Conservation (phyloP, 2,329 filamentous ascomycete genomes). For the Clarireedia paspali region DNA sequence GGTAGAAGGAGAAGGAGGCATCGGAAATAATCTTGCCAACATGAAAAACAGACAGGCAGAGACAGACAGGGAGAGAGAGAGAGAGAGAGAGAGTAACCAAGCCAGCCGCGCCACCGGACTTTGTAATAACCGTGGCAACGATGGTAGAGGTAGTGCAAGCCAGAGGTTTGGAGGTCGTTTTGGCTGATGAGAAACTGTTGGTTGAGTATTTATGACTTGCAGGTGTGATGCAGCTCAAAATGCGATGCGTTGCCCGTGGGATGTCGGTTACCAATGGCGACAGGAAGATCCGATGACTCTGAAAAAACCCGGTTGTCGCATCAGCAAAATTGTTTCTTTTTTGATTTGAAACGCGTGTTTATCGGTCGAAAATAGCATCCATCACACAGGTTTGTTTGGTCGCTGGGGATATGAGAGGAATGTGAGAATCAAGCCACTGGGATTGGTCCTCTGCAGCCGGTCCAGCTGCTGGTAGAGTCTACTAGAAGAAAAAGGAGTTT, state of each 20-base stretch:
- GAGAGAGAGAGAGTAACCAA: neutral
- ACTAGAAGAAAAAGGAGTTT: too few species aligned
- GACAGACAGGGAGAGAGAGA: neutral
- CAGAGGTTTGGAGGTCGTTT: neutral
- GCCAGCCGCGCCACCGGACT: neutral
- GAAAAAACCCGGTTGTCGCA: neutral
- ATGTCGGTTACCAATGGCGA: constrained; percentile 7
- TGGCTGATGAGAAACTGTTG: constrained; percentile 1
- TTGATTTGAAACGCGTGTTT: neutral
- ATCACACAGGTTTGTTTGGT: too few species aligned
- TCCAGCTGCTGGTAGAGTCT: too few species aligned
- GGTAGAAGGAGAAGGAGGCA: neutral
- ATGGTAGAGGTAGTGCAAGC: too few species aligned
- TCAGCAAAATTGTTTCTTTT: neutral
- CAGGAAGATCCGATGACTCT: constrained; percentile 2
- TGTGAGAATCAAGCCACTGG: too few species aligned
- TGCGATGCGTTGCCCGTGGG: neutral
- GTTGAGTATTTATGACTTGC: constrained; percentile 6
- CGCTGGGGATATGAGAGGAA: too few species aligned
- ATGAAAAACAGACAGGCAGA: neutral
- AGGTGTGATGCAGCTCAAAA: neutral
- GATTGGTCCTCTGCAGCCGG: too few species aligned
- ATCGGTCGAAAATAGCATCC: neutral
- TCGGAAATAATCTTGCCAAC: neutral
- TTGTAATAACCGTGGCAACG: neutral